Percentiles rank a stretch among this genome's conserved stretches.
phyloP scores from a whole-genome alignment of 345 rosid species.

The Odontarrhena argentea region DNA sequence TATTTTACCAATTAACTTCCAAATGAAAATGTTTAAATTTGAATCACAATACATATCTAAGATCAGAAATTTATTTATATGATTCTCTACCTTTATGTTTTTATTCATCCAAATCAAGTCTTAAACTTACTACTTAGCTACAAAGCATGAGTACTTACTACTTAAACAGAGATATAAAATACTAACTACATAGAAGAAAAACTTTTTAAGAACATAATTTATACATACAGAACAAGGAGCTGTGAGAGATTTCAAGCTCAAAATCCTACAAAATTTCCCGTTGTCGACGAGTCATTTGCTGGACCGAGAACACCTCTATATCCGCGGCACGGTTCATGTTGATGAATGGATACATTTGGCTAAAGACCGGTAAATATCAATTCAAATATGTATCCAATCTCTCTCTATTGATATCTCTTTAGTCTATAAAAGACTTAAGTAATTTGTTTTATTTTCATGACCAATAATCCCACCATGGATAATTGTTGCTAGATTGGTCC shows the following conservation, averaged over 20 bases:
- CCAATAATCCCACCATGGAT: constrained; percentile 86
- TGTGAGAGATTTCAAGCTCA: constrained; percentile 16
- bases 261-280: constrained; percentile 22
- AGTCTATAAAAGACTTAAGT: constrained; percentile 13
- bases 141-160: constrained; percentile 32
- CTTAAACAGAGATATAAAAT: constrained; percentile 9
- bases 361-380: constrained; percentile 1
- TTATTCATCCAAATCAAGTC: constrained; percentile 36
- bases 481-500: constrained; percentile 51
- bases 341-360: constrained; percentile 16
- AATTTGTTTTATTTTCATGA: constrained; percentile 36
- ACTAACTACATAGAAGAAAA: neutral
- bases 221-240: constrained; percentile 25
- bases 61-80: neutral
- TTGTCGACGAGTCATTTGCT: constrained; percentile 4
- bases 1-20: too few relatives aligned
- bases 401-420: neutral
- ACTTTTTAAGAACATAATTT: constrained; percentile 25
- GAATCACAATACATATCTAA: too few relatives aligned
- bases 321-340: neutral
- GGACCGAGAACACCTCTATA: constrained; percentile 26
- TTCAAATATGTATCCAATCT: constrained; percentile 10
- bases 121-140: constrained; percentile 33
- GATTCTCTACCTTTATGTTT: constrained; percentile 5
- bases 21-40: too few relatives aligned